phyloP scores from a whole-genome alignment of 2,329 filamentous ascomycete species.

The Catunica adiposa region DNA sequence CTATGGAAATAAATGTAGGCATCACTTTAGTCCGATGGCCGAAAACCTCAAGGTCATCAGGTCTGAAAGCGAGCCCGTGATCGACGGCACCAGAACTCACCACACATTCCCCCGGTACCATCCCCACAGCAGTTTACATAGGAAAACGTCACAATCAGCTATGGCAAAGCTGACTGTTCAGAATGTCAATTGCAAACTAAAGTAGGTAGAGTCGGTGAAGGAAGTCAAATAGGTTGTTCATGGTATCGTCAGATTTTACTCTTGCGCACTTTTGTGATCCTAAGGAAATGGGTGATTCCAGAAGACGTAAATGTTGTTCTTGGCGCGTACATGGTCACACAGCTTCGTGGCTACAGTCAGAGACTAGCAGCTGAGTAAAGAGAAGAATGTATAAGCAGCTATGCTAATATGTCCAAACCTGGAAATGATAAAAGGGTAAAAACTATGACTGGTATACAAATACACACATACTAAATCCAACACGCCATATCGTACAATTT shows the following conservation, averaged over 20 bases:
- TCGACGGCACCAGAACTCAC: background rate
- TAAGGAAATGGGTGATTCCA: slow-evolving; percentile 33
- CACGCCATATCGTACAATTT: slow-evolving; percentile 2
- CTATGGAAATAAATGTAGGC: slow-evolving; percentile 35
- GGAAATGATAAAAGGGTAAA: slow-evolving; percentile 12
- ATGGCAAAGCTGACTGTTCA: no score
- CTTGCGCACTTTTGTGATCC: slow-evolving; percentile 47
- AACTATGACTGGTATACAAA: slow-evolving; percentile 10
- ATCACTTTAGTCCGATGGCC: slow-evolving; percentile 46
- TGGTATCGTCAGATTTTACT: slow-evolving; percentile 24
- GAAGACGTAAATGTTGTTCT: slow-evolving; percentile 48
- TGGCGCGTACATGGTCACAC: slow-evolving; percentile 17
- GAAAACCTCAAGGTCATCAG: slow-evolving; percentile 39
- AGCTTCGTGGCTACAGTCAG: slow-evolving; percentile 3
- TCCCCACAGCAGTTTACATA: background rate
- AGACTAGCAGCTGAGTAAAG: background rate
- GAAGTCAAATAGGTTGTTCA: background rate
- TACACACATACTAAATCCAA: slow-evolving; percentile 7
- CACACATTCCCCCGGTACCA: background rate
- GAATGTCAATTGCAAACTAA: no score
- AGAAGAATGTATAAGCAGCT: background rate
- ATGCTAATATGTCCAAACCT: background rate
- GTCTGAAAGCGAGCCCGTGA: slow-evolving; percentile 34
- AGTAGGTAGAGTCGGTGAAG: no score
- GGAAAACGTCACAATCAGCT: no score